Evolutionary conservation across 805 yeast species (phyloP).

Genomic region (Millerozyma miso): DNA sequence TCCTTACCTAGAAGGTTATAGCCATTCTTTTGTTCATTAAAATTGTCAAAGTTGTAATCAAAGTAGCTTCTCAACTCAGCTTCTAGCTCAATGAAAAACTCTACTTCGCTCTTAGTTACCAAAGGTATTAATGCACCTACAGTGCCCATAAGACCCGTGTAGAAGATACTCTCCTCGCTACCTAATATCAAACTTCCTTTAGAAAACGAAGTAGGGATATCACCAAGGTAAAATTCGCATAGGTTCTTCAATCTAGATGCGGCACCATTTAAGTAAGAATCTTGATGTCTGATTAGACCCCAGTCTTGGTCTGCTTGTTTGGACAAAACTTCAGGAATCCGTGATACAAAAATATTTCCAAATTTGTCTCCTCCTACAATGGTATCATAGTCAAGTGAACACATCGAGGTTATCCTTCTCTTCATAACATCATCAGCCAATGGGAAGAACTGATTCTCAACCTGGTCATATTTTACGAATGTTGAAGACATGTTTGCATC

Average conservation of each 20-base stretch:
- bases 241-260: conserved; percentile 46
- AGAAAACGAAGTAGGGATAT: conserved; percentile 61
- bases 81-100: conserved; percentile 55
- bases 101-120: conserved; percentile 55
- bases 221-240: conserved; percentile 64
- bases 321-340: conserved; percentile 53
- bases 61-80: conserved; percentile 31
- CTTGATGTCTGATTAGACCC: conserved; percentile 26
- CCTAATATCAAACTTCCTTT: conserved; percentile 53
- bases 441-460: conserved; percentile 49
- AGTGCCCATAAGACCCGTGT: conserved; percentile 78
- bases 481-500: conserved; percentile 69
- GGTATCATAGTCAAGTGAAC: conserved; percentile 68
- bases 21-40: conserved; percentile 20
- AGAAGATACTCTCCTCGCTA: conserved; percentile 61
- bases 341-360: conserved; percentile 70
- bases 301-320: conserved; percentile 49
- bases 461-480: conserved; percentile 48
- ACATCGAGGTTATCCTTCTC: conserved; percentile 60
- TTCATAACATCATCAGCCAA: conserved; percentile 67
- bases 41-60: conserved; percentile 21
- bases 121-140: conserved; percentile 74
- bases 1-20: conserved; percentile 58
- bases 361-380: conserved; percentile 82
- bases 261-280: conserved; percentile 43